Evolutionary conservation across 352 stramenopile genomes (phyloP), one percentile per base, ranked within the genome.

Genomic region (Thalassiosira delicatula): DNA sequence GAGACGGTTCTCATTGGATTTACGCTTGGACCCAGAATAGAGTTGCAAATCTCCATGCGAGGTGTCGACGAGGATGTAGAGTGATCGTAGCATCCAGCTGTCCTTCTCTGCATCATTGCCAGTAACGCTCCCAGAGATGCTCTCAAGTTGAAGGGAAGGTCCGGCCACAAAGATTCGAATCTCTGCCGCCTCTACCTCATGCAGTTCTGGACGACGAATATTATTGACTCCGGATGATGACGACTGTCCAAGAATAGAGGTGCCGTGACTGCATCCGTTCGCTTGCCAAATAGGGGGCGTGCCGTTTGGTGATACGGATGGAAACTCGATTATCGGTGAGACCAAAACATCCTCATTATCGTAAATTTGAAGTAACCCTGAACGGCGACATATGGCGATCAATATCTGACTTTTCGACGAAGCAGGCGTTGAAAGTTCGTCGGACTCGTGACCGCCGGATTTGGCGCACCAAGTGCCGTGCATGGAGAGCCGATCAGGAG

Each of bases 131-230:
- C n/a, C 49, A 35, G 17, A 56, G 30, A 61, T 57, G 27, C n/a
- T 62, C 8, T 75, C 63, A 29, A 42, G 49, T 60, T 63, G 57
- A 4, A 81, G 60, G 33, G 83, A 88, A 56, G 88, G 83, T 7
- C 88, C 88, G 59, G 79, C 75, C 32, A 88, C 86, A 69, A 94
- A 94, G 30, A 93, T 87, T 53, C 87, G 77, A 53, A 93, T 88
- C 74, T 94, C 90, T 46, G 76, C 73, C 25, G 78, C 70, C 57
- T 83, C 78, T 11, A 90, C 77, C 65, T 88, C 76, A 53, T 92
- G 78, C 19, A 68, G 54, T 40, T 70, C 66, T 32, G 90, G 90
- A 53, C 70, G 54, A 57, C 85, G 73, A 37, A 72, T 67, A 40
- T 35, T 60, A 23, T n/a, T n/a, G n/a, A 60, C 54, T 68, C 40